Evolutionary conservation across 2,329 filamentous ascomycete species (phyloP).

Genomic region (Calonectria honghensis): DNA sequence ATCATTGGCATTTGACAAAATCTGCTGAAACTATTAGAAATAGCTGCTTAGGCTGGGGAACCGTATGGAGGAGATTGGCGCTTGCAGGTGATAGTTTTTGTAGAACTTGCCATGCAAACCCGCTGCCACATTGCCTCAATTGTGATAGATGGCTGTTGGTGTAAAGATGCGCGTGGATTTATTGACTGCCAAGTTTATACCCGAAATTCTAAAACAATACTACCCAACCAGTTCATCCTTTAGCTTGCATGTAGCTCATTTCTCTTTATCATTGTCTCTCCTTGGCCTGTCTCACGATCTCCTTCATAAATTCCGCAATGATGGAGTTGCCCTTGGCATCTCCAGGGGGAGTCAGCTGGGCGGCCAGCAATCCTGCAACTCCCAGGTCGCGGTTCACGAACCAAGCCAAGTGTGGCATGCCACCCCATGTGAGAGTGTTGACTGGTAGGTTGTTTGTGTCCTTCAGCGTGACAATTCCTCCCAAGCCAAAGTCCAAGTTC

Average conservation of each 20-base stretch:
- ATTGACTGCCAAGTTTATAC: neutral
- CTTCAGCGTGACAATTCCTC: constrained; percentile 9
- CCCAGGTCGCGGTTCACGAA: constrained; percentile 29
- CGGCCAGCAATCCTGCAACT: constrained; percentile 6
- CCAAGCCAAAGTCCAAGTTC: constrained; percentile 25
- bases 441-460: constrained; percentile 20
- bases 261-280: neutral
- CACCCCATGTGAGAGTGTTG: constrained; percentile 27
- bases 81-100: no score
- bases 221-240: no score
- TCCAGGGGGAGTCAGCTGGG: constrained; percentile 27
- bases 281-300: neutral
- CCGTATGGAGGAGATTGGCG: no score
- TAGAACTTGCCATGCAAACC: no score
- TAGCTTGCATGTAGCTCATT: neutral
- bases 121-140: no score
- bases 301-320: constrained; percentile 19
- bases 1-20: no score
- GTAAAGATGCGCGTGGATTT: neutral
- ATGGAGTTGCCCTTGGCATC: constrained; percentile 26
- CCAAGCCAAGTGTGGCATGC: constrained; percentile 32
- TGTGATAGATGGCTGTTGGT: neutral
- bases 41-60: no score
- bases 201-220: neutral
- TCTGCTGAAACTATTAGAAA: no score